Percentiles rank a stretch among this genome's conserved stretches.
These are phyloP conservation scores for Ciborinia camelliae DNA, from an alignment of 2,329 filamentous ascomycete species.

Conservation along the genomic window DNA sequence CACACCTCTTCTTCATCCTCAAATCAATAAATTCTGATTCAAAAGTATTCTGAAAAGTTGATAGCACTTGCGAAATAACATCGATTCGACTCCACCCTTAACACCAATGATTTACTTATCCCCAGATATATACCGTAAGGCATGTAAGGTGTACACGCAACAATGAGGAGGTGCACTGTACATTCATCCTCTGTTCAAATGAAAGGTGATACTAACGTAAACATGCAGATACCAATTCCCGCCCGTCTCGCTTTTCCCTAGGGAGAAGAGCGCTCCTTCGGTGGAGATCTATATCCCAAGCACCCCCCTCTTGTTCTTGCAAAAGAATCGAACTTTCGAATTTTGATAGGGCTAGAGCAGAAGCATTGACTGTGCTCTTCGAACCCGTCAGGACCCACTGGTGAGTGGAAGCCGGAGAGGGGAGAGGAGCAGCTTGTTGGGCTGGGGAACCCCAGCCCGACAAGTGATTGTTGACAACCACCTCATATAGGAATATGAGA, in stretches of 20 bases:
- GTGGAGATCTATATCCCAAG: too few relatives aligned
- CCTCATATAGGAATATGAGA: constrained; percentile 35
- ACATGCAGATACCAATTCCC: neutral
- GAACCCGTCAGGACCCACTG: too few relatives aligned
- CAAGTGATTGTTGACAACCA: neutral
- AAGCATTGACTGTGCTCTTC: too few relatives aligned
- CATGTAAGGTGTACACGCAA: neutral
- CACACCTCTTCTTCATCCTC: too few relatives aligned
- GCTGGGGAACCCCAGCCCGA: neutral
- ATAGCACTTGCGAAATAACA: neutral
- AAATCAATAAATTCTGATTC: neutral
- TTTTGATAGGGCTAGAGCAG: neutral
- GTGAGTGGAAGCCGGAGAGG: neutral
- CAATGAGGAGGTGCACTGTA: neutral
- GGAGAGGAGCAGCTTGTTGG: neutral
- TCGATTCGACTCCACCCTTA: neutral
- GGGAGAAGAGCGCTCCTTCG: neutral
- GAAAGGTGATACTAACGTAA: neutral
- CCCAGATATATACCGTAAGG: neutral
- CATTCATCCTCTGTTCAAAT: neutral
- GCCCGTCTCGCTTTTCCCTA: neutral
- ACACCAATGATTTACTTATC: too few relatives aligned
- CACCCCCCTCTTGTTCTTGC: too few relatives aligned
- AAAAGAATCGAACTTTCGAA: neutral
- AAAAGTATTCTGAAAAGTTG: too few relatives aligned